phyloP scores from a whole-genome alignment of 2,329 filamentous ascomycete species.

The Endocalyx cinctus region DNA sequence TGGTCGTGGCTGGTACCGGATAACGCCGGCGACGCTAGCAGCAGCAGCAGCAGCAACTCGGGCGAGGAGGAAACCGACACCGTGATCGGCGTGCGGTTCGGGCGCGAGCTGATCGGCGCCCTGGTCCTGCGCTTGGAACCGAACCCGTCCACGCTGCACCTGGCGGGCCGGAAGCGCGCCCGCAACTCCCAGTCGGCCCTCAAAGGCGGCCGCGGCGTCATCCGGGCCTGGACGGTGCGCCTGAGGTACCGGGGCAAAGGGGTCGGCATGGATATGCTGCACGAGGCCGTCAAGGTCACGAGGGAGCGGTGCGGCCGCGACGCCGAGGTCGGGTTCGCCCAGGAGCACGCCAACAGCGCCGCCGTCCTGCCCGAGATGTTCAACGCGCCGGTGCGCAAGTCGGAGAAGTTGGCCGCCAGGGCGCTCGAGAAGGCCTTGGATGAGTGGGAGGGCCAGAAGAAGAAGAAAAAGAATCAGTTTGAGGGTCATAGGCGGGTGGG shows the following conservation, averaged over 20 bases:
- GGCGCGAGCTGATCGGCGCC: constrained; percentile 65
- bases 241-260: constrained; percentile 65
- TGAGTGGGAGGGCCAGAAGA: constrained; percentile 37
- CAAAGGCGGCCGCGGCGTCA: constrained; percentile 61
- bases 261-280: constrained; percentile 66
- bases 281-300: constrained; percentile 66
- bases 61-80: constrained; percentile 44
- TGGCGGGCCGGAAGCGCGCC: too few species aligned
- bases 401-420: constrained; percentile 54
- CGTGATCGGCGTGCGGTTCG: constrained; percentile 63
- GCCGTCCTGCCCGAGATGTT: constrained; percentile 60
- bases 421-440: constrained; percentile 47
- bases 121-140: constrained; percentile 62
- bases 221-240: constrained; percentile 79
- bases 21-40: constrained; percentile 22
- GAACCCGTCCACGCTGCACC: constrained; percentile 5
- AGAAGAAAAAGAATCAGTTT: neutral
- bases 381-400: constrained; percentile 54
- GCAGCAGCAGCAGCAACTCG: constrained; percentile 24
- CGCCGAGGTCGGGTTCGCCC: constrained; percentile 66
- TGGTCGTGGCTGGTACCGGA: constrained; percentile 56
- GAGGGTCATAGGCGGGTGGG: too few species aligned
- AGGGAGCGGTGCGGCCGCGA: constrained; percentile 64
- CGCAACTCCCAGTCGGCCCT: constrained; percentile 30
- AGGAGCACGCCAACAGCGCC: constrained; percentile 70